Base-by-base conservation (phyloP, 768 basidiomycete genomes). In the Suillus alpinus region DNA sequence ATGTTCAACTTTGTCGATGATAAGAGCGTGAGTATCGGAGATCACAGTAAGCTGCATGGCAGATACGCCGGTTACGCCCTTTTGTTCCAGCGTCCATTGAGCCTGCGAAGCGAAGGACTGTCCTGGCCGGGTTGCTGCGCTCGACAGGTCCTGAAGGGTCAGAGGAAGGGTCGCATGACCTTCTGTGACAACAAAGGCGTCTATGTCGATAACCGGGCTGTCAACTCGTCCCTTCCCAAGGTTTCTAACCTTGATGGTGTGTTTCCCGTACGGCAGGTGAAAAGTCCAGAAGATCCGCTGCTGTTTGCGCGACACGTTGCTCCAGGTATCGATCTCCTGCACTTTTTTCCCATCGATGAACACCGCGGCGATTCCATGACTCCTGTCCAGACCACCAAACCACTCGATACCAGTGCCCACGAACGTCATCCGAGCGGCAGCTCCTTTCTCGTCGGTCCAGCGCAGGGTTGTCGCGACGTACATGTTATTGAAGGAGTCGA, bases 1-100 rank as follows among this genome's bases (percentile, higher is more conserved):
- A 72, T 92, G 90, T 69, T 92, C 91, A 29, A 92, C 91, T 73
- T 93, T 93, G 81, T 94, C 91, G 41, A 94, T 70, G 53, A 94
- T 80, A 63, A 92, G 72, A 16, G 84, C 90, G 65, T 90, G 89
- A 9, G 82, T 83, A 16, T 82, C 67, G 4, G 91, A 92, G 63
- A 92, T 78, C 60, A 92, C 73, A 6, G 78, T 77, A 60, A 92
- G 69, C 69, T 92, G 90, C 90, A 92, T 92, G 3, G 91, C 91
- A 60, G 84, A 77, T 13, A 92, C 87, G 16, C 91, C 91, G 14
- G 89, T 91, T 18, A 83, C 79, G 14, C 91, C 91, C 56, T 81
- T 77, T 71, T 89, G 86, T 36, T 70, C 71, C 37, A 92, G 70
- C 16, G 78, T 78, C 91, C 91, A 93, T 20, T 64, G 61, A 32